These are phyloP conservation scores for Phytophthora syringae DNA, from an alignment of 352 stramenopile genomes.

Conservation along the genomic window DNA sequence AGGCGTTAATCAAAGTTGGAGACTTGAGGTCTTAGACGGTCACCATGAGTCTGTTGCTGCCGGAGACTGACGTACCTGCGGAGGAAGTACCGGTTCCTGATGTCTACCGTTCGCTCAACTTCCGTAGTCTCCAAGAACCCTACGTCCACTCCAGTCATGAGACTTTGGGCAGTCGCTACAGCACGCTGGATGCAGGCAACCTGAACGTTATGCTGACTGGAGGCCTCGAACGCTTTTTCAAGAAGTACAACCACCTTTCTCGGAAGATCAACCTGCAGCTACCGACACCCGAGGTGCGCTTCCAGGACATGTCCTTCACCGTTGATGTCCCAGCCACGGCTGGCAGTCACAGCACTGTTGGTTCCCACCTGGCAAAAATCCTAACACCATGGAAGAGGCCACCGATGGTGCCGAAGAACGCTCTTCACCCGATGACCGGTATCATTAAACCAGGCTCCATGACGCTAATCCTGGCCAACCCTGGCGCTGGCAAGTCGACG, in stretches of 20 bases:
- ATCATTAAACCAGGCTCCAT: constrained; percentile 78
- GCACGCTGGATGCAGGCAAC: constrained; percentile 56
- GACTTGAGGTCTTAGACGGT: not conserved
- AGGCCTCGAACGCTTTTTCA: constrained; percentile 71
- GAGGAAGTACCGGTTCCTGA: constrained; percentile 59
- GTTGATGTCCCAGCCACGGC: constrained; percentile 52
- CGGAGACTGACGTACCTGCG: constrained; percentile 66
- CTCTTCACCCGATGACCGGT: constrained; percentile 81
- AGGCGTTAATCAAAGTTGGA: too few species aligned
- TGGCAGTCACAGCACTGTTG: constrained; percentile 59
- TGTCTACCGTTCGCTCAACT: constrained; percentile 74
- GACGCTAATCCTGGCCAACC: constrained; percentile 74
- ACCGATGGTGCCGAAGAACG: constrained; percentile 49
- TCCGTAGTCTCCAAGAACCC: constrained; percentile 64
- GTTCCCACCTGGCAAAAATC: constrained; percentile 51
- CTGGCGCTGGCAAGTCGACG: constrained; percentile 77
- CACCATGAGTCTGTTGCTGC: constrained; percentile 74
- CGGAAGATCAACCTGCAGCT: constrained; percentile 63
- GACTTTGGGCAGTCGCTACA: constrained; percentile 53
- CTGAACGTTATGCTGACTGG: constrained; percentile 66
- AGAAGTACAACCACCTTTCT: constrained; percentile 72
- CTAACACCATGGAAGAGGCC: constrained; percentile 61
- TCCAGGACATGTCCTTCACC: constrained; percentile 69
- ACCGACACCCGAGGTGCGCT: constrained; percentile 67
- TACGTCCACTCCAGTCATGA: constrained; percentile 57